Conservation (phyloP, 106 monocot genomes). For the Apostasia ramifera region DNA sequence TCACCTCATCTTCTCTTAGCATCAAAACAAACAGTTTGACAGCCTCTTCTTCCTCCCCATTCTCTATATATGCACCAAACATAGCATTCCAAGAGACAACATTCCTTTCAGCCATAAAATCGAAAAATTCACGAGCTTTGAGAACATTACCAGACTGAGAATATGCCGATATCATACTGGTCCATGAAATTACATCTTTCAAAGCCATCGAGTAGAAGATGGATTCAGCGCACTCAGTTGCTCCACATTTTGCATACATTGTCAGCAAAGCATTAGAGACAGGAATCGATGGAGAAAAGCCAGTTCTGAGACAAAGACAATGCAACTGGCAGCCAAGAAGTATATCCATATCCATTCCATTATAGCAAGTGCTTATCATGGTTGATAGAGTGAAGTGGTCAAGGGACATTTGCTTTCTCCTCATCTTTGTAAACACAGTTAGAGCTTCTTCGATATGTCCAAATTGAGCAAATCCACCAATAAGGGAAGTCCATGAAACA, state of each 20-base stretch:
- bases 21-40: conserved; percentile 56
- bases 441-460: conserved; percentile 42
- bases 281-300: conserved; percentile 32
- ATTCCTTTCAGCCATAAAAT: conserved; percentile 58
- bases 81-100: conserved; percentile 86
- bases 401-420: conserved; percentile 17
- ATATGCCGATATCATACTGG: conserved; percentile 83
- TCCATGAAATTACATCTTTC: conserved; percentile 83
- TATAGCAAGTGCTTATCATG: conserved; percentile 56
- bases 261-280: conserved; percentile 79
- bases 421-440: conserved; percentile 71
- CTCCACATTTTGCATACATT: conserved; percentile 73
- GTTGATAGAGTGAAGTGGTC: conserved; percentile 69
- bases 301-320: conserved; percentile 39
- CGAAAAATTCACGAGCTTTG: conserved; percentile 52
- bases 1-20: conserved; percentile 49
- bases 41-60: conserved; percentile 59
- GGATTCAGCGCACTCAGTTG: conserved; percentile 35
- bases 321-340: conserved; percentile 60
- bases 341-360: conserved; percentile 19
- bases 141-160: conserved; percentile 51
- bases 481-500: conserved; percentile 71
- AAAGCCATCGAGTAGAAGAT: conserved; percentile 57
- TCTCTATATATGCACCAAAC: conserved; percentile 54
- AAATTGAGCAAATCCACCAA: conserved; percentile 47